Evolutionary conservation across 2,329 filamentous ascomycete species (phyloP), one percentile per base, ranked within the genome.

Genomic region (Alternaria burnsii): DNA sequence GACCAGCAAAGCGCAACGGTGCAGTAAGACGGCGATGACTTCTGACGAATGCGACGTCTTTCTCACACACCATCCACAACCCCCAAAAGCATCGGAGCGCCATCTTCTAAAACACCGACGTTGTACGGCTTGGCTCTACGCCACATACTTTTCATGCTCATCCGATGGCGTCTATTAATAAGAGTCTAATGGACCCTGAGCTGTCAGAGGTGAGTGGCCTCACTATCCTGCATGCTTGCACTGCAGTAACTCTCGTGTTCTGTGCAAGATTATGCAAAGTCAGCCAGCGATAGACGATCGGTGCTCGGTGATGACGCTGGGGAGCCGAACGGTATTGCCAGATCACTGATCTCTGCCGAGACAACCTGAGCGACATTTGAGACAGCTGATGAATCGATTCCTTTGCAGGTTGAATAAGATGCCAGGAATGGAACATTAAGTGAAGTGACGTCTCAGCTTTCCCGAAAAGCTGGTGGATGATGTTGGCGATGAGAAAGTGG

Each of bases 31-130:
- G 43, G 54, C 54, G 44, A 56, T 44, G 43, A 34, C 32, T 22
- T 46, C 26, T 48, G 32, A 41, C 58, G 57, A 59, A 59, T 59
- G 38, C 30, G n/a, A 59, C 24, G 18, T 38, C 40, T 42, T 40
- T 41, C 58, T 60, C 53, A 20, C 48, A 60, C 53, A 60, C 53
- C 58, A 60, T 24, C 46, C 32, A 48, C 18, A 50, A 20, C 20
- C 32, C 4, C 18, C 47, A 56, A 60, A 60, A 57, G 58, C 58
- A 57, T 60, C 58, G 58, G 58, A 7, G 34, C 38, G 32, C 54
- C 18, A 50, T 41, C 9, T 42, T 4, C 53, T 24, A 60, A 56
- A 52, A 47, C 58, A 57, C 52, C 58, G 58, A 57, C 48, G 58
- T 60, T 60, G 7, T 44, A 56, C 44, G 42, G 41, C 44, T 55